Evolutionary conservation across 495 filamentous ascomycete species (phyloP), one percentile per base, ranked within the genome.

Genomic region (Hypoxylon crocopeplum): DNA sequence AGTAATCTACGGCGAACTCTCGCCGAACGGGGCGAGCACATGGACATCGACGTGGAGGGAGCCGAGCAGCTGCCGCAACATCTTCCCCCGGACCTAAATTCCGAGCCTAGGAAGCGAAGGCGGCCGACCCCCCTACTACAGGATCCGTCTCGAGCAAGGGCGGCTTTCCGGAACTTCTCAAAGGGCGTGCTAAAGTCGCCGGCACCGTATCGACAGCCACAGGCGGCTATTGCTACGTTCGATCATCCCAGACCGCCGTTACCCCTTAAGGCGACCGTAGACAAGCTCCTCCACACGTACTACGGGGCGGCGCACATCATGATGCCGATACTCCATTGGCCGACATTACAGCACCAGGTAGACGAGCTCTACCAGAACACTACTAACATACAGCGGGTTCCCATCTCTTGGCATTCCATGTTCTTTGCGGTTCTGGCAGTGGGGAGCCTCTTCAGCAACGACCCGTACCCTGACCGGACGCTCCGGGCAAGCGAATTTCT

Each of bases 261-360:
- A 39, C 94, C 93, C 1, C 75, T 88, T 5, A 88, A 87, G 59
- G 72, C 82, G 27, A 72, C 84, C 16, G 84, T 88, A n/a, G 91
- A 96, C 61, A 82, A 80, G 62, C 78, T 97, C n/a, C 69, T 97
- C 7, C 78, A 79, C 10, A 78, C 88, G 22, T 98, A 95, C 74
- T 88, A 88, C 65, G 72, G 79, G 11, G 88, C 86, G 17, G 79
- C 91, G 33, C 95, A 98, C 70, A 79, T 85, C 34, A 84, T 89
- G 54, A 83, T 91, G 36, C 95, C 95, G 5, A 84, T 97, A 41
- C 69, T 98, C 12, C 91, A 98, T 72, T 98, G 93, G 94, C 88
- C 90, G 4, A 86, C 81, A 6, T 96, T 98, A 66, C 76, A 84
- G 47, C 75, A 82, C 45, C 83, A 91, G 44, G 90, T 92, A 61